A percentile compares a stretch with the other conserved stretches of the same genome.
phyloP scores from a whole-genome alignment of 2,329 filamentous ascomycete genomes.

The Gremmenia infestans region DNA sequence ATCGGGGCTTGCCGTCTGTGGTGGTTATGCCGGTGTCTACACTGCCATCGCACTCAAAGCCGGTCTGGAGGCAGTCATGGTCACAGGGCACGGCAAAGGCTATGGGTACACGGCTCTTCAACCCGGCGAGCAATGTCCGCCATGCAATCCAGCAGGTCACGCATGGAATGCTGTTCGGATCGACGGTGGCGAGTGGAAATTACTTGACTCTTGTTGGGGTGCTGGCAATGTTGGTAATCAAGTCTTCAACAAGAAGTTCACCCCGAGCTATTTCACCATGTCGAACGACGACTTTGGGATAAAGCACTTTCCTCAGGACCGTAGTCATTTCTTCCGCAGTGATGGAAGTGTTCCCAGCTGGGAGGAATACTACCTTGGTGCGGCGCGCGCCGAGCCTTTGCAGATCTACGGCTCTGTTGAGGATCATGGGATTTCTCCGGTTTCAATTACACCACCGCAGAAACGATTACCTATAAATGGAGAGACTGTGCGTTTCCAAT shows the following conservation, averaged over 20 bases:
- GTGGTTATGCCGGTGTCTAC: constrained; percentile 84
- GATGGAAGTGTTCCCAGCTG: constrained; percentile 66
- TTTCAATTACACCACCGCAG: constrained; percentile 56
- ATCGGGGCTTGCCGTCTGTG: constrained; percentile 79
- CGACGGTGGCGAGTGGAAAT: constrained; percentile 83
- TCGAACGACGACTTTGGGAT: constrained; percentile 76
- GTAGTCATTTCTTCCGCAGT: constrained; percentile 64
- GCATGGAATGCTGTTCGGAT: constrained; percentile 93
- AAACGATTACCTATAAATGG: constrained; percentile 59
- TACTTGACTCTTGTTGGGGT: constrained; percentile 91
- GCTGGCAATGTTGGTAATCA: constrained; percentile 61
- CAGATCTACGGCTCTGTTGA: constrained; percentile 41
- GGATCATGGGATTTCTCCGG: constrained; percentile 48
- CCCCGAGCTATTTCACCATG: constrained; percentile 53
- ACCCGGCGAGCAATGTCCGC: constrained; percentile 61
- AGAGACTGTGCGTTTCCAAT: constrained; percentile 68
- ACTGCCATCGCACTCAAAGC: constrained; percentile 71
- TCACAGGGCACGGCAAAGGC: constrained; percentile 82
- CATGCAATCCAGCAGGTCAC: constrained; percentile 59
- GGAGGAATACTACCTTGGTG: constrained; percentile 75
- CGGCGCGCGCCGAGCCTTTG: constrained; percentile 44
- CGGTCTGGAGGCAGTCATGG: constrained; percentile 70
- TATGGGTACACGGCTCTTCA: constrained; percentile 63
- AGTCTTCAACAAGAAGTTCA: constrained; percentile 65
- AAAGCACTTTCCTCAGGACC: constrained; percentile 71